phyloP scores from a whole-genome alignment of 176 grass and related monocot species.

The Juncus inflexus region DNA sequence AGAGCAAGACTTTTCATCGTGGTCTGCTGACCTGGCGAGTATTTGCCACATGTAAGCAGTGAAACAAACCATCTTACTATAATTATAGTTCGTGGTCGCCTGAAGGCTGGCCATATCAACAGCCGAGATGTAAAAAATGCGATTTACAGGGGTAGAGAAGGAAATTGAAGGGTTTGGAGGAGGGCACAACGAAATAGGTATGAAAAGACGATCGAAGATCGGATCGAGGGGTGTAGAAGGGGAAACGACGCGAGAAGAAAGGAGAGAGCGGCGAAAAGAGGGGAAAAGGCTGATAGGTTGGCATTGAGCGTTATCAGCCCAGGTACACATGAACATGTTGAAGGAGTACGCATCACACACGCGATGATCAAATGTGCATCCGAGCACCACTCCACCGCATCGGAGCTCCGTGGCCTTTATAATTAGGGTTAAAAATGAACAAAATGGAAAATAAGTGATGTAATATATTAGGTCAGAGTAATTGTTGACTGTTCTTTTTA shows the following conservation, averaged over 20 bases:
- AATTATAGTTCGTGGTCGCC: slow-evolving; percentile 13
- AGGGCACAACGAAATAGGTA: slow-evolving; percentile 25
- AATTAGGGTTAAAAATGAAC: slow-evolving; percentile 2
- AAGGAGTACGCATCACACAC: slow-evolving; percentile 43
- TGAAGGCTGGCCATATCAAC: slow-evolving; percentile 40
- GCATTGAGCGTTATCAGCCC: slow-evolving; percentile 30
- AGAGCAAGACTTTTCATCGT: slow-evolving; percentile 27
- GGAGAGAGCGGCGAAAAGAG: slow-evolving; percentile 43
- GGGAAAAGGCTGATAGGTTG: slow-evolving; percentile 11
- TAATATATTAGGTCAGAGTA: no score
- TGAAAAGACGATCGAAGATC: slow-evolving; percentile 32
- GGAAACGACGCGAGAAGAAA: slow-evolving; percentile 30
- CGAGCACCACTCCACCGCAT: slow-evolving; percentile 32
- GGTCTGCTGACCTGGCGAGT: slow-evolving; percentile 32
- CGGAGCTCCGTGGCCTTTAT: slow-evolving; percentile 36
- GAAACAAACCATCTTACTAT: slow-evolving; percentile 58
- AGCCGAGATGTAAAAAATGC: slow-evolving; percentile 44
- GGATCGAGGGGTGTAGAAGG: slow-evolving; percentile 23
- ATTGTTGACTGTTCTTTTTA: no score
- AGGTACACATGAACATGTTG: slow-evolving; percentile 43
- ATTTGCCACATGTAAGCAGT: slow-evolving; percentile 58
- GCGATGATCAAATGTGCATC: slow-evolving; percentile 44
- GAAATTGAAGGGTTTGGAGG: slow-evolving; percentile 11
- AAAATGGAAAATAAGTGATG: not conserved
- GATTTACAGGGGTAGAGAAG: slow-evolving; percentile 19